Evolutionary conservation across 257 asterid species (phyloP).

Genomic region (Osmanthus fragrans): DNA sequence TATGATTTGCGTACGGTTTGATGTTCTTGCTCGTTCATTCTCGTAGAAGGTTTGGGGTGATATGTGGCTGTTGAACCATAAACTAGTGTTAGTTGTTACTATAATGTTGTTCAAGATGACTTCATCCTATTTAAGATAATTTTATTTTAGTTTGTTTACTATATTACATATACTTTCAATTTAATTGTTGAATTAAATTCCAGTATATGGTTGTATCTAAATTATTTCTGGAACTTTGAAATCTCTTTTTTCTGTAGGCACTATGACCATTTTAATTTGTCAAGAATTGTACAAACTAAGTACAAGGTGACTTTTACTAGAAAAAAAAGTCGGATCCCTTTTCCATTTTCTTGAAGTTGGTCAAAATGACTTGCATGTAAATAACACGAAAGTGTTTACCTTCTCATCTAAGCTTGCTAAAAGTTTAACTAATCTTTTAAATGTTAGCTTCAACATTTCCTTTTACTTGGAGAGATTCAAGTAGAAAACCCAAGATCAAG

Average conservation of each 20-base stretch:
- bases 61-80: not conserved
- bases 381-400: too few species aligned
- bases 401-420: too few species aligned
- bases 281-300: not conserved
- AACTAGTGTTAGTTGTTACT: not conserved
- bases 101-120: not conserved
- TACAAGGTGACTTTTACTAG: not conserved
- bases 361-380: too few species aligned
- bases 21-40: not conserved
- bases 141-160: not conserved
- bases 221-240: not conserved
- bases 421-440: too few species aligned
- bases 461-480: not conserved
- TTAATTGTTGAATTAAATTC: not conserved
- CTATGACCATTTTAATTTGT: not conserved
- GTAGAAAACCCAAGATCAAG: not conserved
- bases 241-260: not conserved
- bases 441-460: not conserved
- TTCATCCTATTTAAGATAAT: not conserved
- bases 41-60: not conserved
- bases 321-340: not conserved
- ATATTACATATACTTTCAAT: not conserved
- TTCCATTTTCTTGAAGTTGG: not conserved
- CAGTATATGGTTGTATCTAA: not conserved
- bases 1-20: conserved; percentile 1